These are phyloP conservation scores for Cyclotella distinguenda DNA, from an alignment of 108 stramenopile genomes.

Conservation along the genomic window DNA sequence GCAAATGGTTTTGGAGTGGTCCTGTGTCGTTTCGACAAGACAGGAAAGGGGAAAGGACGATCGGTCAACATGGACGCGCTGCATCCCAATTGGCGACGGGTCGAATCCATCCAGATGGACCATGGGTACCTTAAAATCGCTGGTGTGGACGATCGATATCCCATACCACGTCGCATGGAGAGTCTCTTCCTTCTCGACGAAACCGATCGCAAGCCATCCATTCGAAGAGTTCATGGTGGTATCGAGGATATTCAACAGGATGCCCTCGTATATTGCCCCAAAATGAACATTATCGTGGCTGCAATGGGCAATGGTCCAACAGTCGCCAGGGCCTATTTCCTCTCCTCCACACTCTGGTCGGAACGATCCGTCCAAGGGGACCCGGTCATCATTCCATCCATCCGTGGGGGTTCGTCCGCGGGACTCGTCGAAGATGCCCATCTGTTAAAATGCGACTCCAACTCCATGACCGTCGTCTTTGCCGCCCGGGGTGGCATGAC, in stretches of 20 bases:
- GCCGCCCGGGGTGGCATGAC: slow-evolving; percentile 59
- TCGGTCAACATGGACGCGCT: slow-evolving; percentile 25
- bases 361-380: slow-evolving; percentile 14
- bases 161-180: slow-evolving; percentile 8
- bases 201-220: too few species aligned
- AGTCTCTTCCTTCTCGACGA: too few species aligned
- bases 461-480: slow-evolving; percentile 45
- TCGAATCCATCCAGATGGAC: background rate
- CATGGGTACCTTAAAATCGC: slow-evolving; percentile 11
- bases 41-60: too few species aligned
- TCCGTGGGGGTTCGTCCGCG: background rate
- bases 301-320: too few species aligned
- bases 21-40: too few species aligned
- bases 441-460: slow-evolving; percentile 44
- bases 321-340: too few species aligned
- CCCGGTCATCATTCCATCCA: background rate
- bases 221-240: too few species aligned
- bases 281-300: too few species aligned
- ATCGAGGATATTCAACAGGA: too few species aligned
- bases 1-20: too few species aligned
- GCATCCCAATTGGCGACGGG: slow-evolving; percentile 20
- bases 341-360: too few species aligned
- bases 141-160: slow-evolving; percentile 31
- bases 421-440: slow-evolving; percentile 30
- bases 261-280: too few species aligned